phyloP scores from a whole-genome alignment of 352 stramenopile species.

The Phytophthora sansomeana region DNA sequence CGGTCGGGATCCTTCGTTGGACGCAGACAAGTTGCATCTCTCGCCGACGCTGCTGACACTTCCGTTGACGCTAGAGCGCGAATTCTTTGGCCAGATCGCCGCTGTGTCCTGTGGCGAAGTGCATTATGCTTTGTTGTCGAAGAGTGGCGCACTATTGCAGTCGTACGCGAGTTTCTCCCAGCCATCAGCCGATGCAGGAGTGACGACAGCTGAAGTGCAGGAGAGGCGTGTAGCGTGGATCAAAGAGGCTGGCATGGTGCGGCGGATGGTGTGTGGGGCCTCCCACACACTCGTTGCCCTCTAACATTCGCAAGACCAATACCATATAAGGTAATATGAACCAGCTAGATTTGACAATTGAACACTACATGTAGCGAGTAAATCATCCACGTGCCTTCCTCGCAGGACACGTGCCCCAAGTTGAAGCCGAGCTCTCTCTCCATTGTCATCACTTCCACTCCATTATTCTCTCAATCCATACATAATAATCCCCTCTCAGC shows the following conservation, averaged over 20 bases:
- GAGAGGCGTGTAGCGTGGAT: slow-evolving; percentile 27
- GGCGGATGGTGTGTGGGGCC: slow-evolving; percentile 45
- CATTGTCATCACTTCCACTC: neutral
- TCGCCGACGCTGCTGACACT: slow-evolving; percentile 41
- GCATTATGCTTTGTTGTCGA: slow-evolving; percentile 47
- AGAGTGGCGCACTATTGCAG: slow-evolving; percentile 38
- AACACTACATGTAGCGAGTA: too few species aligned
- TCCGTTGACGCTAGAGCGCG: slow-evolving; percentile 19
- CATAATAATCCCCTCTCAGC: neutral
- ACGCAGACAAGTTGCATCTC: slow-evolving; percentile 25
- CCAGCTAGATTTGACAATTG: too few species aligned
- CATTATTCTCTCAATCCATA: too few species aligned
- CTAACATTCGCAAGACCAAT: slow-evolving; percentile 1
- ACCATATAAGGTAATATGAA: neutral
- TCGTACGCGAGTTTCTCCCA: slow-evolving; percentile 26
- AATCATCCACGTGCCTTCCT: neutral
- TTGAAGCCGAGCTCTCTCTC: neutral
- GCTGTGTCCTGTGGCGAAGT: slow-evolving; percentile 56
- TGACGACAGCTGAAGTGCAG: slow-evolving; percentile 26
- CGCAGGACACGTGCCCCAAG: neutral
- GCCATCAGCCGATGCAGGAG: slow-evolving; percentile 18
- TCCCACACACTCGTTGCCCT: slow-evolving; percentile 47
- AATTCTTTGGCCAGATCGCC: slow-evolving; percentile 31
- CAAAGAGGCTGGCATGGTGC: slow-evolving; percentile 27
- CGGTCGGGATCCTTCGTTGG: slow-evolving; percentile 45